Evolutionary conservation across 2,329 filamentous ascomycete species (phyloP).

Genomic region (Clathrospora elynae): DNA sequence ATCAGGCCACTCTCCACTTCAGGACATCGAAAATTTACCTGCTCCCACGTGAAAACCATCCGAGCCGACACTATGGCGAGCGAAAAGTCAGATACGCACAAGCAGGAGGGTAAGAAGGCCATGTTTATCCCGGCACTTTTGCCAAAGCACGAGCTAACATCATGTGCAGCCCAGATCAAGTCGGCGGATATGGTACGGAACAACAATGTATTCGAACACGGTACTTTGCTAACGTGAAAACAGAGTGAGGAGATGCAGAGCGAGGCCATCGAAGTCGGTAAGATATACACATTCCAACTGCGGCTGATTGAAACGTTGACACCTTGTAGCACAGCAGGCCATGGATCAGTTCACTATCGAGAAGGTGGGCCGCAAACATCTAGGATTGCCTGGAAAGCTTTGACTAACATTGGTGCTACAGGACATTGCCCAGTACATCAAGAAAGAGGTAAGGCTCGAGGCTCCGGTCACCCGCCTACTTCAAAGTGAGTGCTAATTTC

Average conservation of each 20-base stretch:
- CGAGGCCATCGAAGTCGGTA: constrained; percentile 95
- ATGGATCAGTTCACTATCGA: constrained; percentile 75
- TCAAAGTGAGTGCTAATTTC: constrained; percentile 23
- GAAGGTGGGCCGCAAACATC: constrained; percentile 58
- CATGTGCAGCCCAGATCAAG: constrained; percentile 82
- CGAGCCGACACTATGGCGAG: constrained; percentile 42
- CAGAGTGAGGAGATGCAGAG: constrained; percentile 97
- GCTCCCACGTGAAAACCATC: constrained; percentile 1
- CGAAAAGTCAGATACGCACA: constrained; percentile 68
- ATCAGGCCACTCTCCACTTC: constrained; percentile 7
- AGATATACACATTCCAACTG: constrained; percentile 43
- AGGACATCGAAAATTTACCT: constrained; percentile 3
- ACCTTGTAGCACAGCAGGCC: constrained; percentile 65
- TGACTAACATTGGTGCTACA: constrained; percentile 47
- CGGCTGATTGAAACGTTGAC: constrained; percentile 30
- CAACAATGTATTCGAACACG: not conserved
- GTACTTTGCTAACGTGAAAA: constrained; percentile 22
- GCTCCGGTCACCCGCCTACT: not conserved
- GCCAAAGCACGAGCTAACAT: constrained; percentile 32
- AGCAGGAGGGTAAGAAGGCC: constrained; percentile 56
- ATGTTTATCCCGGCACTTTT: constrained; percentile 15
- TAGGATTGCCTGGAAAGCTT: too few species aligned
- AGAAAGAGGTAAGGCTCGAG: constrained; percentile 71
- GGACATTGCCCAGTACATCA: constrained; percentile 96
- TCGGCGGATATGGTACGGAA: constrained; percentile 93